These are phyloP conservation scores for Blastobotrys petasosporus DNA, from an alignment of 1,139 yeast genomes.

Conservation along the genomic window DNA sequence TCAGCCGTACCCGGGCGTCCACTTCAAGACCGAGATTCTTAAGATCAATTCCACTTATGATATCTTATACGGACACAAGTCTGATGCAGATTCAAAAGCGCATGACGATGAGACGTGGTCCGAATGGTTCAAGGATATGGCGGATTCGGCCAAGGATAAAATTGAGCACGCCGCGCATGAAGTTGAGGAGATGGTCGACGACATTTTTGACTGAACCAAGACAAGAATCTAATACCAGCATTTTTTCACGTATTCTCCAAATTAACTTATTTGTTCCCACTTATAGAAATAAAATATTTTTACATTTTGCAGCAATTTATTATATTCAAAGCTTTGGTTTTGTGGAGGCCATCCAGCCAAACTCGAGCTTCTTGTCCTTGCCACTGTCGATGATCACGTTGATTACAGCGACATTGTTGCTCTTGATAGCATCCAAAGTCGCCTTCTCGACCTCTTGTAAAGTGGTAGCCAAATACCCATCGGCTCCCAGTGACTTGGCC, in stretches of 20 bases:
- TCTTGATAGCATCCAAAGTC: conserved; percentile 38
- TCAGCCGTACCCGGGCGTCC: conserved; percentile 51
- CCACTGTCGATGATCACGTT: conserved; percentile 57
- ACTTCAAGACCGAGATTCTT: conserved; percentile 36
- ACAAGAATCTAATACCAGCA: too few relatives aligned
- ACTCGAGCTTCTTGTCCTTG: conserved; percentile 46
- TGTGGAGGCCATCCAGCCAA: conserved; percentile 60
- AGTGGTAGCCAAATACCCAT: conserved; percentile 44
- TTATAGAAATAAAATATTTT: too few relatives aligned
- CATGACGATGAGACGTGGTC: too few relatives aligned
- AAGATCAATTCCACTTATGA: conserved; percentile 33
- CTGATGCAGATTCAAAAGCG: too few relatives aligned
- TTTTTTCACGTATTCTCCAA: too few relatives aligned
- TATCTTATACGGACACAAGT: conserved; percentile 14
- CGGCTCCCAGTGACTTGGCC: conserved; percentile 50
- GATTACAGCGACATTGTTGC: conserved; percentile 41
- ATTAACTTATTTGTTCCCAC: too few relatives aligned
- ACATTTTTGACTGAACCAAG: too few relatives aligned
- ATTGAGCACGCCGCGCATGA: too few relatives aligned
- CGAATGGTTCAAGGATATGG: too few relatives aligned
- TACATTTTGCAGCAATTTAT: too few relatives aligned
- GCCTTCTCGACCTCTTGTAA: conserved; percentile 38
- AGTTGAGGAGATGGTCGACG: too few relatives aligned
- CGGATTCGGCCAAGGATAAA: too few relatives aligned
- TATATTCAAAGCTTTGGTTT: conserved; percentile 20